These are phyloP conservation scores for Cladophialophora psammophila DNA, from an alignment of 2,329 filamentous ascomycete species.

Conservation along the genomic window DNA sequence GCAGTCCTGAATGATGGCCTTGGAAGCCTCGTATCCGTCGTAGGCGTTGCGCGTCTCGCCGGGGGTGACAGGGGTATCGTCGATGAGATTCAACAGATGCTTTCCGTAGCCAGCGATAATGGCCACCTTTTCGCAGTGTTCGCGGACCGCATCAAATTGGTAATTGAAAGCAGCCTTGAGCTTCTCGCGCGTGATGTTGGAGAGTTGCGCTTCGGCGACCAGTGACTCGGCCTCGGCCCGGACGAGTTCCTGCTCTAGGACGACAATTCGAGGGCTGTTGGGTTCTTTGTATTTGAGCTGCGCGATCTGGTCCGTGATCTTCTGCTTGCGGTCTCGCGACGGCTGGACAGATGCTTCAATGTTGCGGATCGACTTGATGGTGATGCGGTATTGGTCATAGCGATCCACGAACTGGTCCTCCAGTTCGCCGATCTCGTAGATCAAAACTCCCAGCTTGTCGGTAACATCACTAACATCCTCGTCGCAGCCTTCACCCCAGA, in stretches of 20 bases:
- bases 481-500: conserved; percentile 95
- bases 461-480: conserved; percentile 99
- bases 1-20: conserved; percentile 98
- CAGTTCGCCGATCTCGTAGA: conserved; percentile 98
- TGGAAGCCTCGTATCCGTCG: conserved; percentile 97
- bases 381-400: conserved; percentile 98
- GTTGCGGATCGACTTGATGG: conserved; percentile 99
- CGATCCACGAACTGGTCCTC: conserved; percentile 98
- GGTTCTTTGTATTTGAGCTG: conserved; percentile 99
- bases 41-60: conserved; percentile 96
- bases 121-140: conserved; percentile 97
- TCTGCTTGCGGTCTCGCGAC: conserved; percentile 98
- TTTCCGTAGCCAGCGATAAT: conserved; percentile 98
- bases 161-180: conserved; percentile 98
- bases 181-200: conserved; percentile 99
- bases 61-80: conserved; percentile 95
- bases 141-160: conserved; percentile 95
- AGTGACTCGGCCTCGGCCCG: conserved; percentile 98
- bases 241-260: conserved; percentile 97
- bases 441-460: conserved; percentile 95
- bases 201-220: conserved; percentile 95
- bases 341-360: conserved; percentile 98
- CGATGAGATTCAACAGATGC: conserved; percentile 94
- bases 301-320: conserved; percentile 98
- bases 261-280: conserved; percentile 95